Conservation (phyloP, 2,329 filamentous ascomycete genomes). For the Neofusicoccum sp. region DNA sequence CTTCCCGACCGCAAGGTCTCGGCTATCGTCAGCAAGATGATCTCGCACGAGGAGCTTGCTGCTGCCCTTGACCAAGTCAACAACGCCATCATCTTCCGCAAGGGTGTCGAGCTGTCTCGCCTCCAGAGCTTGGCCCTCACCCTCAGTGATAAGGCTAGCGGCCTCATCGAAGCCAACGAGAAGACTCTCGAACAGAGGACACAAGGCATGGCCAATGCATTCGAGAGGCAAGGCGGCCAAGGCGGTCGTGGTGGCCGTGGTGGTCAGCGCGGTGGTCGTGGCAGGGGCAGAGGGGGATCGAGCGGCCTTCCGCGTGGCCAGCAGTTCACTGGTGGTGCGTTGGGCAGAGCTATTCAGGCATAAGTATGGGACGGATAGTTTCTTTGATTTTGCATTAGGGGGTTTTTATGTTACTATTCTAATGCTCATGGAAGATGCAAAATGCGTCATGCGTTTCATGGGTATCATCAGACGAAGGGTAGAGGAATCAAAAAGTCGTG, state of each 20-base stretch:
- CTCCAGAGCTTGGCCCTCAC: constrained; percentile 94
- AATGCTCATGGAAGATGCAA: constrained; percentile 22
- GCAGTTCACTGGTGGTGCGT: constrained; percentile 79
- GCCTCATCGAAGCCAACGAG: constrained; percentile 96
- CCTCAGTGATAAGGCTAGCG: constrained; percentile 92
- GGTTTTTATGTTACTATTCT: constrained; percentile 18
- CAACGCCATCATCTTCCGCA: constrained; percentile 96
- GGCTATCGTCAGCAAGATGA: constrained; percentile 99
- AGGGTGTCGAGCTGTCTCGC: constrained; percentile 96
- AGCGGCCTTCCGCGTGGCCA: constrained; percentile 69
- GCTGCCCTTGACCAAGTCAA: constrained; percentile 98
- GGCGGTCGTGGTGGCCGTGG: constrained; percentile 66
- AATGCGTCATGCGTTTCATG: constrained; percentile 20
- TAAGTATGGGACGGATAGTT: constrained; percentile 29
- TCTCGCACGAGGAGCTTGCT: constrained; percentile 96
- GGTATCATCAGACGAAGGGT: constrained; percentile 18
- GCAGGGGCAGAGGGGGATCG: constrained; percentile 64
- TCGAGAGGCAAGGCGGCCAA: constrained; percentile 86
- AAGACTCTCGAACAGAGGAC: constrained; percentile 96
- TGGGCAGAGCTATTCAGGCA: constrained; percentile 61
- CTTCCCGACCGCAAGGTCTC: constrained; percentile 86
- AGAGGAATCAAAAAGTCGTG: constrained; percentile 19
- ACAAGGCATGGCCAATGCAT: constrained; percentile 91
- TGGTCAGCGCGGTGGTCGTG: constrained; percentile 62
- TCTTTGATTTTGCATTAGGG: constrained; percentile 17